Evolutionary conservation across 768 basidiomycete species (phyloP).

Genomic region (Mycena latifolia): DNA sequence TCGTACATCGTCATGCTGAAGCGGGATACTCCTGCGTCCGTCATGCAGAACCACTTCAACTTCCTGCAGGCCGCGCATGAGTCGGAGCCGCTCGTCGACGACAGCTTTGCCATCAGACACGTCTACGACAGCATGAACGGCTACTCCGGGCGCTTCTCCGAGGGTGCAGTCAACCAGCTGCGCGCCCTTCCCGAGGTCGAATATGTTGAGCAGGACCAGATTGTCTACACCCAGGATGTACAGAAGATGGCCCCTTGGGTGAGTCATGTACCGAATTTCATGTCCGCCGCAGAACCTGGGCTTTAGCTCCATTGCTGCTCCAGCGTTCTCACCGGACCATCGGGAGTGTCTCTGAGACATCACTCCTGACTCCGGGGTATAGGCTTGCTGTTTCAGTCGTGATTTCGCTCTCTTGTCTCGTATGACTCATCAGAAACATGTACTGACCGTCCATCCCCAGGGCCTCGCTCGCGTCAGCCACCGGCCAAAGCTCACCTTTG

Average conservation of each 20-base stretch:
- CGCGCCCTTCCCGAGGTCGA: slow-evolving; percentile 90
- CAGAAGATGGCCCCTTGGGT: slow-evolving; percentile 92
- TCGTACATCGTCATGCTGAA: slow-evolving; percentile 96
- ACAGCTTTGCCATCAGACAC: slow-evolving; percentile 71
- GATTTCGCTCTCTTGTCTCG: background rate
- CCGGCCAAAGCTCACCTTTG: slow-evolving; percentile 76
- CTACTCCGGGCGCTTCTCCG: slow-evolving; percentile 86
- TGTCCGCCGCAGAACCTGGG: too few species aligned
- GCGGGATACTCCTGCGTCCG: slow-evolving; percentile 66
- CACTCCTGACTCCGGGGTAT: too few species aligned
- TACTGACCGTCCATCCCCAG: slow-evolving; percentile 56
- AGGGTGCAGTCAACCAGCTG: slow-evolving; percentile 78
- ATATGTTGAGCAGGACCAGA: slow-evolving; percentile 93
- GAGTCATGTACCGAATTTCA: slow-evolving; percentile 44
- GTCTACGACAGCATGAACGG: slow-evolving; percentile 84
- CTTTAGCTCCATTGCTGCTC: too few species aligned
- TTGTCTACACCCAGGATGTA: slow-evolving; percentile 80
- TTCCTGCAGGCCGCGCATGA: slow-evolving; percentile 75
- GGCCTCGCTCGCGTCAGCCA: slow-evolving; percentile 97
- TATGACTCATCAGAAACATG: background rate
- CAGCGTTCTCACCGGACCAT: too few species aligned
- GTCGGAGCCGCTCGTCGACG: slow-evolving; percentile 64
- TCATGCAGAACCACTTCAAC: slow-evolving; percentile 83
- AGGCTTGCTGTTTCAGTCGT: too few species aligned
- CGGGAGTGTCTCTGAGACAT: too few species aligned